phyloP scores from a whole-genome alignment of 2,329 filamentous ascomycete species.

The Fusarium scirpi region DNA sequence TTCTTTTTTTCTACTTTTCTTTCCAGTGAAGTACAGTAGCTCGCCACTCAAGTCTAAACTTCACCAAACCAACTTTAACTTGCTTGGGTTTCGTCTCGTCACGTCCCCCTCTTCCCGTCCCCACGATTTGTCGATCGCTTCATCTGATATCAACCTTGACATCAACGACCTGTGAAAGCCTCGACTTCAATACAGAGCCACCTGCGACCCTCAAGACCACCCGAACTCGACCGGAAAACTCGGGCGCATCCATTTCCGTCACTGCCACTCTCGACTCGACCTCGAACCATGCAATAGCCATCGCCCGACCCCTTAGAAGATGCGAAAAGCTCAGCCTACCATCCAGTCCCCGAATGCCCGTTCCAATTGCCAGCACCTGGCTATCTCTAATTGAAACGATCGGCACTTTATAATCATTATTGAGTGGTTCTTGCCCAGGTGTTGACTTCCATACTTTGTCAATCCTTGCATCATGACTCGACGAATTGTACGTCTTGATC shows the following conservation, averaged over 20 bases:
- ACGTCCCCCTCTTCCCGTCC: slow-evolving; percentile 25
- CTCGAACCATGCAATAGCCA: slow-evolving; percentile 46
- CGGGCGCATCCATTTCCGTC: slow-evolving; percentile 7
- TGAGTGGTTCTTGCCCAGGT: neutral
- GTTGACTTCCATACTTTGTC: slow-evolving; percentile 10
- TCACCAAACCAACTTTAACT: slow-evolving; percentile 31
- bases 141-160: neutral
- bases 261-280: neutral
- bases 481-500: slow-evolving; percentile 51
- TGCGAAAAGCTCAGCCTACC: slow-evolving; percentile 44
- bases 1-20: neutral
- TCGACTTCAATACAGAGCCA: neutral
- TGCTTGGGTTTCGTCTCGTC: slow-evolving; percentile 1
- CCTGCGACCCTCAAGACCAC: neutral
- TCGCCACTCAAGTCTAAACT: slow-evolving; percentile 4
- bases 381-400: slow-evolving; percentile 37
- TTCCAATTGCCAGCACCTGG: slow-evolving; percentile 26
- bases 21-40: neutral
- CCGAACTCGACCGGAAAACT: neutral
- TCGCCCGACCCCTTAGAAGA: slow-evolving; percentile 41
- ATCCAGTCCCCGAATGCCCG: slow-evolving; percentile 40
- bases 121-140: slow-evolving; percentile 38
- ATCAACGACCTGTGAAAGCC: slow-evolving; percentile 9
- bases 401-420: slow-evolving; percentile 10
- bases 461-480: slow-evolving; percentile 50